phyloP scores from a whole-genome alignment of 1,139 yeast genomes.

The Scheffersomyces quercinus region DNA sequence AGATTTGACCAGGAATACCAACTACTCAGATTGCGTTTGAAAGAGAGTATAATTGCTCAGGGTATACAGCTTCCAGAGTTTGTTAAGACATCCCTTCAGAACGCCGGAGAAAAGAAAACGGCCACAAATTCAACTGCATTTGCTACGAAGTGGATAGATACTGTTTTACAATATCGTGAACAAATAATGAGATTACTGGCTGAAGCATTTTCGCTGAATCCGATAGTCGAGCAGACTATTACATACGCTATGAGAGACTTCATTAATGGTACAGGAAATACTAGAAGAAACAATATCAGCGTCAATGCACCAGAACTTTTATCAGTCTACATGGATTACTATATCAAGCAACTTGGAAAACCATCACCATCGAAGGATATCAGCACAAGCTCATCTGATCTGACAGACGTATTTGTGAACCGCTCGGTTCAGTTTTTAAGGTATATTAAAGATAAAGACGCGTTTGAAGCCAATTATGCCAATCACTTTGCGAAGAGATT shows the following conservation, averaged over 20 bases:
- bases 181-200: conserved; percentile 51
- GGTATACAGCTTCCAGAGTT: conserved; percentile 32
- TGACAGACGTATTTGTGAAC: conserved; percentile 54
- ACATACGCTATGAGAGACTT: conserved; percentile 64
- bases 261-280: conserved; percentile 43
- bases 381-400: conserved; percentile 38
- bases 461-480: conserved; percentile 84
- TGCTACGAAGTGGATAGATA: conserved; percentile 72
- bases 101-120: conserved; percentile 26
- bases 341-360: conserved; percentile 61
- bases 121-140: conserved; percentile 43
- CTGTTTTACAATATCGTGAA: conserved; percentile 54
- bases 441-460: conserved; percentile 78
- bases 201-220: conserved; percentile 50
- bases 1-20: conserved; percentile 57
- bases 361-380: conserved; percentile 17
- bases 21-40: conserved; percentile 51
- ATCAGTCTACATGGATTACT: conserved; percentile 74
- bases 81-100: conserved; percentile 22
- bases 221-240: conserved; percentile 53
- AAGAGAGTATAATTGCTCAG: conserved; percentile 45
- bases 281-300: conserved; percentile 27
- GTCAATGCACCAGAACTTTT: conserved; percentile 68
- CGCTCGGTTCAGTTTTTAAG: conserved; percentile 64
- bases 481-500: conserved; percentile 87